Evolutionary conservation across 495 filamentous ascomycete genomes (phyloP).

Genomic region (Podospora anserina): DNA sequence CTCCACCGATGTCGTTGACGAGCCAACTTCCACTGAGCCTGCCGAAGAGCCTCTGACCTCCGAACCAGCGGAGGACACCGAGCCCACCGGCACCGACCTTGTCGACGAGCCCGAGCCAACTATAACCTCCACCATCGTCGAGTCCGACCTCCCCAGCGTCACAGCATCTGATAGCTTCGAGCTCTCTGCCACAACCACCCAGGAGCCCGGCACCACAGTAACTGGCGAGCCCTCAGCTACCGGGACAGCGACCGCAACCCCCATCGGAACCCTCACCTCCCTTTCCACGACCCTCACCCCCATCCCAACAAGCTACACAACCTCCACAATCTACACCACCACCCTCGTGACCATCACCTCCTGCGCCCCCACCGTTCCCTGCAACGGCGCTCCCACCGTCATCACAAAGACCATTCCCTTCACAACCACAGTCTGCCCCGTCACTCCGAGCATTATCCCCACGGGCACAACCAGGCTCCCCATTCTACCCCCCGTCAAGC

Average conservation of each 20-base stretch:
- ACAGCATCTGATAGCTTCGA: neutral
- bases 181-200: neutral
- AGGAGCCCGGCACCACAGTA: neutral
- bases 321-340: constrained; percentile 23
- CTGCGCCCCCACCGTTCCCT: constrained; percentile 51
- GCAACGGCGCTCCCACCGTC: constrained; percentile 29
- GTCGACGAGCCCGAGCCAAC: neutral
- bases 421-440: constrained; percentile 29
- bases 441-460: constrained; percentile 3
- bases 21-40: neutral
- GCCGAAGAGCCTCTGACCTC: neutral
- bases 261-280: constrained; percentile 50
- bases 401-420: constrained; percentile 32
- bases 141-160: neutral
- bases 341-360: constrained; percentile 31
- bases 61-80: neutral
- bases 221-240: neutral
- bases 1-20: neutral
- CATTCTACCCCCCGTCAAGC: neutral
- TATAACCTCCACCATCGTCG: neutral
- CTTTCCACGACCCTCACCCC: constrained; percentile 21
- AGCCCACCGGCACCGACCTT: neutral
- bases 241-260: constrained; percentile 12
- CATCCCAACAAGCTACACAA: constrained; percentile 23
- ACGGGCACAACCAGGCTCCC: neutral